Percentiles rank a stretch among this genome's conserved stretches.
phyloP scores from a whole-genome alignment of 805 yeast species.

The Clavispora phyllophila region DNA sequence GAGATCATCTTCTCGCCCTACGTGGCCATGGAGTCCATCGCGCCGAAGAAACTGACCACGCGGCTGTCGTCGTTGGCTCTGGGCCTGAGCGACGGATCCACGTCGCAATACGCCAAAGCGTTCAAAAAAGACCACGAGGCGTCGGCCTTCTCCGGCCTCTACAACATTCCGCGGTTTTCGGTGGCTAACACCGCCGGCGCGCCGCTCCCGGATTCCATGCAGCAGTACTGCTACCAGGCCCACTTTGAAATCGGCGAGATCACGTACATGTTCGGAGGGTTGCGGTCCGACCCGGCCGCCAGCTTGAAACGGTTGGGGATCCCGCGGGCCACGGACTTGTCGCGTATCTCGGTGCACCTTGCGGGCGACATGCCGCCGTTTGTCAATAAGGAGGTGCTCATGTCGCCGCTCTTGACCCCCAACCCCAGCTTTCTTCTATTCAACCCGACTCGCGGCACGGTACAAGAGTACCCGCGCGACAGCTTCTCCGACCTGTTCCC shows the following conservation, averaged over 20 bases:
- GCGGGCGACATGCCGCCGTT: slow-evolving; percentile 37
- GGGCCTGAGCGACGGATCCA: background rate
- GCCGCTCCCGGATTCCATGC: slow-evolving; percentile 1
- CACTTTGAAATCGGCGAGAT: slow-evolving; percentile 27
- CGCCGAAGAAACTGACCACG: slow-evolving; percentile 2
- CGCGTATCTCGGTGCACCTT: slow-evolving; percentile 31
- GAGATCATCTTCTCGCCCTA: slow-evolving; percentile 20
- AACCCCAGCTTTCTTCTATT: slow-evolving; percentile 23
- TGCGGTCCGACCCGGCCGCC: slow-evolving; percentile 14
- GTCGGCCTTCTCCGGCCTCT: slow-evolving; percentile 14
- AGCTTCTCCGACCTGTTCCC: slow-evolving; percentile 32
- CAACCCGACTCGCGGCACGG: slow-evolving; percentile 29
- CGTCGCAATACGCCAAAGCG: background rate
- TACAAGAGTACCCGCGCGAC: slow-evolving; percentile 21
- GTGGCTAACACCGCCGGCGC: slow-evolving; percentile 4
- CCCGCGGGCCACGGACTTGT: slow-evolving; percentile 25
- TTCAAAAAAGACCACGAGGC: slow-evolving; percentile 9
- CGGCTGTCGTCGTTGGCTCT: slow-evolving; percentile 19
- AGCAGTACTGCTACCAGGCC: slow-evolving; percentile 24
- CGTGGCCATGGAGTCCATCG: slow-evolving; percentile 20
- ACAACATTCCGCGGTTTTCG: slow-evolving; percentile 11
- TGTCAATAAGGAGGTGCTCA: slow-evolving; percentile 30
- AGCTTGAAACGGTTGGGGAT: slow-evolving; percentile 26
- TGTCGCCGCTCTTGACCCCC: slow-evolving; percentile 41
- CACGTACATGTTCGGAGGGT: slow-evolving; percentile 36